Evolutionary conservation across 176 grass and related monocot genomes (phyloP).

Genomic region (Cenchrus americanus): DNA sequence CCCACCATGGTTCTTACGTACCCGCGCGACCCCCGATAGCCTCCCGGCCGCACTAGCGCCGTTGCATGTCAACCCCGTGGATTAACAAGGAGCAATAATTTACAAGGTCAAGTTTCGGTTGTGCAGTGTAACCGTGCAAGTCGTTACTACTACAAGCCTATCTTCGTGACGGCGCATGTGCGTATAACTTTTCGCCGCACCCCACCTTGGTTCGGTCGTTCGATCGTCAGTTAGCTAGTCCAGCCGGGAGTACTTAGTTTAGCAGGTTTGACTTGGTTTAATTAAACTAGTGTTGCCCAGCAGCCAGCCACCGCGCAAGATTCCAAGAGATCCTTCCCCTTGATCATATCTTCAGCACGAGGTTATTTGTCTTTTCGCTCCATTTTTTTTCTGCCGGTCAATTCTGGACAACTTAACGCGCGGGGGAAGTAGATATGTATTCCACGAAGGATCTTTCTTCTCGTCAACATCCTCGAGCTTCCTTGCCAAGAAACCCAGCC

Average conservation of each 20-base stretch:
- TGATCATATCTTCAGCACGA: background rate
- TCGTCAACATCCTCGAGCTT: background rate
- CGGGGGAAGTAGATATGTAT: background rate
- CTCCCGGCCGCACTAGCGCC: too few relatives aligned
- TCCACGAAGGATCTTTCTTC: background rate
- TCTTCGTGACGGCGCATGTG: background rate
- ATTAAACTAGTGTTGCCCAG: background rate
- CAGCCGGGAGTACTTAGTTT: conserved; percentile 4
- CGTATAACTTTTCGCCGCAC: background rate
- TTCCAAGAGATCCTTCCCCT: conserved; percentile 29
- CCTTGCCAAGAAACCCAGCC: conserved; percentile 20
- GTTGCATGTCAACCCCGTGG: too few relatives aligned
- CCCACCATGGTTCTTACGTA: too few relatives aligned
- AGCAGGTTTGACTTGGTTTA: conserved; percentile 20
- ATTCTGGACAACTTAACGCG: conserved; percentile 17
- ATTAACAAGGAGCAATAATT: too few relatives aligned
- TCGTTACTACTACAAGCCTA: too few relatives aligned
- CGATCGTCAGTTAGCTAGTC: too few relatives aligned
- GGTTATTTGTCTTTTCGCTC: background rate
- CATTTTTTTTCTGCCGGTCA: background rate
- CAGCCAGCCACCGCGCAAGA: conserved; percentile 27
- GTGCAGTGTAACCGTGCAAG: too few relatives aligned
- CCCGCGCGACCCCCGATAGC: too few relatives aligned
- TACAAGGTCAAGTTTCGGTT: too few relatives aligned
- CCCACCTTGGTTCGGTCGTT: conserved; percentile 19